Evolutionary conservation across 225 moss, liverwort and hornwort species (phyloP), one percentile per base, ranked within the genome.

Genomic region (Marchantia polymorpha): DNA sequence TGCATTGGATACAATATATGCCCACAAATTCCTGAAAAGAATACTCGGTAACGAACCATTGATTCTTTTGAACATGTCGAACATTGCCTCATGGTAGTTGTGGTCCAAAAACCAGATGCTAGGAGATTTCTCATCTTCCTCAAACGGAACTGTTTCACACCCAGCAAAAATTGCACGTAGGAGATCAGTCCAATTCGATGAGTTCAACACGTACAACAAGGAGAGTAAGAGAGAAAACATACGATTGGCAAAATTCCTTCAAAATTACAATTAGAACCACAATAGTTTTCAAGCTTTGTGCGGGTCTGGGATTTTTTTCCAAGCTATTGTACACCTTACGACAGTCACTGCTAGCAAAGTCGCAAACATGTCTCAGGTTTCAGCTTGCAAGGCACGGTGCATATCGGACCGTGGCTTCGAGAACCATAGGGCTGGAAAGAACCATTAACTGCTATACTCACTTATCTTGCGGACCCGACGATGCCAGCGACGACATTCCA

Each of bases 71-170:
- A 97, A 97, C 97, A 97, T 97, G 87, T 97, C 97, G 82, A 92
- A 97, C 97, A 97, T 97, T 31, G 92, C 85, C 86, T 97, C 97
- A 53, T 97, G 97, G 76, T 97, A 97, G 86, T 97, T 97, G 85
- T 97, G 96, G 85, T 97, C 96, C 90, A 97, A 82, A 82, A 97
- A 97, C 96, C 96, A 97, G 74, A 94, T 97, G 80, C 96, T 93
- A 52, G 93, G 92, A 73, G 93, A 91, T 84, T 90, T 97, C 76
- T 97, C 96, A 86, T 97, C 96, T 83, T 97, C 96, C 86, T 97
- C 96, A 52, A 97, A 97, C 27, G 97, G 97, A 14, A 97, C 97
- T 97, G 83, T 52, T 69, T 66, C 72, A 73, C 67, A 63, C 23
- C 52, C 15, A 77, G 17, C 29, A 69, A 53, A 66, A 20, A 10